Base-by-base conservation (phyloP, 2,329 filamentous ascomycete species). In the Akanthomyces muscarius region DNA sequence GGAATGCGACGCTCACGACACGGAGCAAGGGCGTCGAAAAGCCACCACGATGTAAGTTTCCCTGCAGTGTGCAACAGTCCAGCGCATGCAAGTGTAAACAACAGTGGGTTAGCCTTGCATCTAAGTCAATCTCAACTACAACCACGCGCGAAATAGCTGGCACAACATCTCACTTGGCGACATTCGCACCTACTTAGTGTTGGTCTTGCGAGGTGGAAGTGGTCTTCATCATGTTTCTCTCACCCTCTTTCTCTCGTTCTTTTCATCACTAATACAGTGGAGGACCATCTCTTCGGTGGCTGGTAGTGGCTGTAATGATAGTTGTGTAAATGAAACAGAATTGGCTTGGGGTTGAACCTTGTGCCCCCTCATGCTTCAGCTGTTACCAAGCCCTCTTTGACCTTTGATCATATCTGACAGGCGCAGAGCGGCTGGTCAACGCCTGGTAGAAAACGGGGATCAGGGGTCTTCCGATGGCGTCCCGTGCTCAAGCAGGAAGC, bases 61-160 rank as follows among this genome's bases (percentile, higher is more conserved):
- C 41, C n/a, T 28, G 8, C 25, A 25, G 53, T 21, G 38, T 7
- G 45, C 28, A 33, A 21, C 38, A 28, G 21, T 13, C 23, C 25
- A 42, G 54, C 38, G 41, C 18, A 18, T 2, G 30, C 42, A 38
- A 48, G 10, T 36, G 33, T 36, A 11, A 36, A 13, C 45, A 30
- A 11, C 25, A 18, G 4, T 25, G 25, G 13, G 42, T 36, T 11
- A 41, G 45, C 56, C 28, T 51, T 50, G 21, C 47, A 60, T 60
- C 56, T 60, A 51, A 60, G 56, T 60, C 56, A 51, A 60, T 60
- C 56, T 60, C 47, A 21, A 60, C 51, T 48, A 48, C 47, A 6
- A 16, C 56, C 33, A 51, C 51, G 47, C 47, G 47, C 36, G 56
- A 42, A 60, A 60, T 51, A 42, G 45, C 16, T 48, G 28, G 28